phyloP scores from a whole-genome alignment of 2,329 filamentous ascomycete genomes.

The Penicillium janthinellum region DNA sequence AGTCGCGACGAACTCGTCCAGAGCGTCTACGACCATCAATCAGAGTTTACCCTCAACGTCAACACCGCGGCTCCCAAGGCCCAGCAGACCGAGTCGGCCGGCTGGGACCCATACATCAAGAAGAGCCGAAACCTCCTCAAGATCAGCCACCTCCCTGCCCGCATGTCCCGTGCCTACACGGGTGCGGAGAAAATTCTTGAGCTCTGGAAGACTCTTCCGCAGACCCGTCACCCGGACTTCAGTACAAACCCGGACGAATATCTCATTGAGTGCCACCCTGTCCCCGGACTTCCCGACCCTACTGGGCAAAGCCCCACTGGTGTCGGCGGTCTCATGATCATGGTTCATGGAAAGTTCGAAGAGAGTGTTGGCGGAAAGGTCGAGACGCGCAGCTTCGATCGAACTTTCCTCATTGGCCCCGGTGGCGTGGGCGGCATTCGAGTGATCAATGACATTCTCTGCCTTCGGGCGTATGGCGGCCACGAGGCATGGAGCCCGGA shows the following conservation, averaged over 20 bases:
- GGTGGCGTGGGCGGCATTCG: slow-evolving; percentile 69
- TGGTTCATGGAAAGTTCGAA: slow-evolving; percentile 81
- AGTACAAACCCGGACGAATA: slow-evolving; percentile 69
- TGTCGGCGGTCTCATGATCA: slow-evolving; percentile 76
- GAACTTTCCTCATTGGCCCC: slow-evolving; percentile 77
- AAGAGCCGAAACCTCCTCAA: slow-evolving; percentile 76
- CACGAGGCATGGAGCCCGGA: slow-evolving; percentile 54
- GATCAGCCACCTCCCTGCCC: slow-evolving; percentile 62
- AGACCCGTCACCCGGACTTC: slow-evolving; percentile 74
- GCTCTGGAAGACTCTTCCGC: slow-evolving; percentile 70
- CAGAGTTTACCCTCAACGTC: slow-evolving; percentile 74
- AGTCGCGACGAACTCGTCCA: slow-evolving; percentile 65
- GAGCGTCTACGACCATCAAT: slow-evolving; percentile 74
- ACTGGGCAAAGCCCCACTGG: slow-evolving; percentile 63
- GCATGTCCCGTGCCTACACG: slow-evolving; percentile 66
- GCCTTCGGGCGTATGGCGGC: slow-evolving; percentile 68
- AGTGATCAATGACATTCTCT: slow-evolving; percentile 78
- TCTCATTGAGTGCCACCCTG: slow-evolving; percentile 77
- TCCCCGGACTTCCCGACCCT: slow-evolving; percentile 71
- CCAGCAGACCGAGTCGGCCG: slow-evolving; percentile 50
- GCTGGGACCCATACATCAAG: slow-evolving; percentile 74
- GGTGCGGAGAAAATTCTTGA: slow-evolving; percentile 67
- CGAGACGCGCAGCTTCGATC: slow-evolving; percentile 74
- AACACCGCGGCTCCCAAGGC: slow-evolving; percentile 62
- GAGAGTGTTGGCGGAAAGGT: slow-evolving; percentile 65